Evolutionary conservation across 2,329 filamentous ascomycete species (phyloP), one percentile per base, ranked within the genome.

Genomic region (Stylonectria norvegica): DNA sequence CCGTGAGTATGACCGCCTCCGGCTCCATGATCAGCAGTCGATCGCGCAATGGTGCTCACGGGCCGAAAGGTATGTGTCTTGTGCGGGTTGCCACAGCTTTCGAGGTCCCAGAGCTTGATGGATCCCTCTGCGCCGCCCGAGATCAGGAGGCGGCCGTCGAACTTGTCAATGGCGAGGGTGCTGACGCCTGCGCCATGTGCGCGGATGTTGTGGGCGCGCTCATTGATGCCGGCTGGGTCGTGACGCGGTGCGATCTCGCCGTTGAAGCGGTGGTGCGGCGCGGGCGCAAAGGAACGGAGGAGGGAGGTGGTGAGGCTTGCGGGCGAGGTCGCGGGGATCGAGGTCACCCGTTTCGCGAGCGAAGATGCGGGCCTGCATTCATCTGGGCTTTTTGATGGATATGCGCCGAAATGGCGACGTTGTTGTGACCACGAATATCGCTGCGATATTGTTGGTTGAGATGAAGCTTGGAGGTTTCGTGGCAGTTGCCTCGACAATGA

Each of bases 81-180:
- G 47, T 65, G 68, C 5, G 69, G 63, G 45, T 70, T 70, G 10
- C 59, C 61, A 51, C 71, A 69, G 35, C 75, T 68, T 56, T 95
- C 86, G 5, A 96, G 76, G 64, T 96, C 84, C 90, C 90, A 96
- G 32, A 96, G 68, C 51, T 83, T 86, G 57, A 96, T 80, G 1
- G 85, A 86, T 8, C 86, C 87, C 59, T 95, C 89, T 4, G 87
- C 84, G 20, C 90, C 89, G 4, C 88, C 91, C 1, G 90, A 95
- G 2, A 95, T 66, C 47, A 96, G 74, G 50, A 86, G 85, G 54
- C 61, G 59, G 3, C 86, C 88, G 48, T 93, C 86, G 57, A 93
- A 89, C 35, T 81, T 79, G 57, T 96, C 90, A 27, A 95, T 75
- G 0, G 85, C 81, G 28, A 96, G 69, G 27, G 84, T 80, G 57